phyloP scores from a whole-genome alignment of 805 yeast species.

The Candida lessepsii region DNA sequence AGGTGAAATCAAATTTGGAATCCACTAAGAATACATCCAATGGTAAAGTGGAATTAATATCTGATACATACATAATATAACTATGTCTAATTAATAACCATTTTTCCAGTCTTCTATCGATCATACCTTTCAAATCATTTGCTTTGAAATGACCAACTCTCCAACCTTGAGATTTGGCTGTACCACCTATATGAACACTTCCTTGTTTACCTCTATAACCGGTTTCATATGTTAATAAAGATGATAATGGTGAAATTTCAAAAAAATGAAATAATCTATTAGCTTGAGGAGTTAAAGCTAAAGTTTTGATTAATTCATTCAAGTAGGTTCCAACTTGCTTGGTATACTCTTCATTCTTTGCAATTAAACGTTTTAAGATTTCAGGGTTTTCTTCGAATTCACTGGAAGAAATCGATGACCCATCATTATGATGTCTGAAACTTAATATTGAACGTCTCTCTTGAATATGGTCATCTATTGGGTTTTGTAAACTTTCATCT shows the following conservation, averaged over 20 bases:
- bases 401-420: constrained; percentile 18
- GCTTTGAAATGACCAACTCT: constrained; percentile 84
- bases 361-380: constrained; percentile 21
- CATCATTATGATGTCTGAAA: constrained; percentile 25
- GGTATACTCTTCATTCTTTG: constrained; percentile 39
- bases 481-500: background rate
- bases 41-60: constrained; percentile 81
- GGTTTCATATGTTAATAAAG: constrained; percentile 76
- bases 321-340: constrained; percentile 65
- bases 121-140: constrained; percentile 80
- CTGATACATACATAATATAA: constrained; percentile 81
- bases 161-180: constrained; percentile 93
- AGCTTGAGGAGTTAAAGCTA: constrained; percentile 75
- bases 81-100: constrained; percentile 90
- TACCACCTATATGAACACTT: constrained; percentile 69
- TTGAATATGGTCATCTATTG: background rate
- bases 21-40: constrained; percentile 93
- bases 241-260: constrained; percentile 86
- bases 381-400: constrained; percentile 28
- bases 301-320: constrained; percentile 53
- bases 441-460: constrained; percentile 9
- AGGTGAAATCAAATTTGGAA: constrained; percentile 57
- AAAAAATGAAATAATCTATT: constrained; percentile 82
- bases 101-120: constrained; percentile 83
- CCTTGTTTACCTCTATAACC: constrained; percentile 91